phyloP scores from a whole-genome alignment of 2,329 filamentous ascomycete species.

The Colletotrichum coccodes region DNA sequence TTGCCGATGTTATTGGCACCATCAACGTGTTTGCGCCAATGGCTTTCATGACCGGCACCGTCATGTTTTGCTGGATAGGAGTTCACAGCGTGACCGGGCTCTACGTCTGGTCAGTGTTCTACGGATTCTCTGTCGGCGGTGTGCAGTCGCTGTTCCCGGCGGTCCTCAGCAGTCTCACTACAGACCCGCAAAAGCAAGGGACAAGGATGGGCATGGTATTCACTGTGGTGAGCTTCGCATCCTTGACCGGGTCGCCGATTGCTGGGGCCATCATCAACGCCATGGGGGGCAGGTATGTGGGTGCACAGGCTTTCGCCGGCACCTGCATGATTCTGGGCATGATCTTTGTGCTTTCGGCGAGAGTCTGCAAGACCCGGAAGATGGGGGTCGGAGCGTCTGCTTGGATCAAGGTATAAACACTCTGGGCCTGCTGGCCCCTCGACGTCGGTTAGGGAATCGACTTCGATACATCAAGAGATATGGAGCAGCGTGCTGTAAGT shows the following conservation, averaged over 20 bases:
- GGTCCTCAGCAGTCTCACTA: conserved; percentile 50
- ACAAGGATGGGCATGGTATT: conserved; percentile 55
- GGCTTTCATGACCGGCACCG: conserved; percentile 34
- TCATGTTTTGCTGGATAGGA: conserved; percentile 44
- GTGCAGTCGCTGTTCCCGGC: conserved; percentile 46
- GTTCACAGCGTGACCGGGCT: conserved; percentile 38
- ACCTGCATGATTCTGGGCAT: conserved; percentile 30
- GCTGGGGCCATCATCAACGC: conserved; percentile 43
- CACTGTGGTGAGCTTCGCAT: conserved; percentile 51
- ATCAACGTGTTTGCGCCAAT: conserved; percentile 60
- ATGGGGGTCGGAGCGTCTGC: conserved; percentile 10
- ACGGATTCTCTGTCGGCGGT: conserved; percentile 40
- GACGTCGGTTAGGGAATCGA: too few relatives aligned
- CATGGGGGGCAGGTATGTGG: conserved; percentile 35
- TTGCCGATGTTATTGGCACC: conserved; percentile 60
- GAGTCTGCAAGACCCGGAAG: conserved; percentile 28
- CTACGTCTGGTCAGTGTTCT: conserved; percentile 41
- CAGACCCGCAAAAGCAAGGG: conserved; percentile 52
- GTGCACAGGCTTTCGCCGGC: conserved; percentile 37
- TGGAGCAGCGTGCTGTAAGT: too few relatives aligned
- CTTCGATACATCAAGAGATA: too few relatives aligned
- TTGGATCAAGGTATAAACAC: conserved; percentile 15
- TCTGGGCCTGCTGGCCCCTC: too few relatives aligned
- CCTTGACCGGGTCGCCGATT: conserved; percentile 52
- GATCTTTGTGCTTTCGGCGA: conserved; percentile 28